Percentiles rank a stretch among this genome's conserved stretches.
Evolutionary conservation across 441 rosid genomes (phyloP).

Genomic region (Metrosideros polymorpha): DNA sequence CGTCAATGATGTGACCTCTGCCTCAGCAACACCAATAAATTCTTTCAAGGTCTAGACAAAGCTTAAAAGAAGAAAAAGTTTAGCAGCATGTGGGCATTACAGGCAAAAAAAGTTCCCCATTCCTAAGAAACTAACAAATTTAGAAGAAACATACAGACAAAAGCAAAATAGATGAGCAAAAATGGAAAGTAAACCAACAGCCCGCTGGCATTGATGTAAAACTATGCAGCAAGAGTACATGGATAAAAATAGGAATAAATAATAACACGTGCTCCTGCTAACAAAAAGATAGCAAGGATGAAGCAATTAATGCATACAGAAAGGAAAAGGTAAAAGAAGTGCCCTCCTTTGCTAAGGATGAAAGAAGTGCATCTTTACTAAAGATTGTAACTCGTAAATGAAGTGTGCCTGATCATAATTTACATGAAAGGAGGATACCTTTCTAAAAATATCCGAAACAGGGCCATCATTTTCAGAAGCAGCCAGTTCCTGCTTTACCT

Average conservation of each 20-base stretch:
- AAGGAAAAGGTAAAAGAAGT: neutral
- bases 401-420: neutral
- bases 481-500: constrained; percentile 75
- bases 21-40: constrained; percentile 67
- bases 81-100: neutral
- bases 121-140: neutral
- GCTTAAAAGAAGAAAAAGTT: neutral
- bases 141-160: neutral
- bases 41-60: constrained; percentile 60
- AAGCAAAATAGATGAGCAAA: neutral
- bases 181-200: neutral
- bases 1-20: constrained; percentile 70
- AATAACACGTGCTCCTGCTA: neutral
- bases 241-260: neutral
- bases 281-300: neutral
- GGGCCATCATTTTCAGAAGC: constrained; percentile 96
- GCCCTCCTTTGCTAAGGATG: neutral
- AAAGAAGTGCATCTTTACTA: neutral
- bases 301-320: neutral
- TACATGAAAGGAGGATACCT: constrained; percentile 33
- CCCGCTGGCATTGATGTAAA: neutral
- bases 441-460: constrained; percentile 81
- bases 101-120: neutral
- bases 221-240: neutral
- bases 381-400: neutral